These are phyloP conservation scores for Rhizophagus sp. DNA, from an alignment of 192 early-diverging fungal species.

Conservation along the genomic window DNA sequence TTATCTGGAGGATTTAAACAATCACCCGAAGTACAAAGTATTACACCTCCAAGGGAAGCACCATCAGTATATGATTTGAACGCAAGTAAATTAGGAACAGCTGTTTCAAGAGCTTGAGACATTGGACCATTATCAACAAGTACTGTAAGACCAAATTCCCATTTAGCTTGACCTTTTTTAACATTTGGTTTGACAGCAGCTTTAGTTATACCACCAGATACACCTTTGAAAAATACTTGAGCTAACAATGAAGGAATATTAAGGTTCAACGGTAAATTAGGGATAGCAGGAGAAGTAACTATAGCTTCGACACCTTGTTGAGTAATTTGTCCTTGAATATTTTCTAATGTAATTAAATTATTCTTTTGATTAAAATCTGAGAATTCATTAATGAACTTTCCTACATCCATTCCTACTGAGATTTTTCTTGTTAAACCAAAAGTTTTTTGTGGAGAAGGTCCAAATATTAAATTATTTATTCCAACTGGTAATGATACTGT, in stretches of 20 bases:
- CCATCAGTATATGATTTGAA: neutral
- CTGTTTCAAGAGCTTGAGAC: neutral
- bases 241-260: neutral
- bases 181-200: neutral
- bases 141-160: neutral
- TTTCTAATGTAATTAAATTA: neutral
- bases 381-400: neutral
- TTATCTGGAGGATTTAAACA: neutral
- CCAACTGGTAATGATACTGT: neutral
- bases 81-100: neutral
- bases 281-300: neutral
- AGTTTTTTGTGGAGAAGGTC: neutral
- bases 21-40: neutral
- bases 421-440: neutral
- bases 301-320: neutral
- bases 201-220: neutral
- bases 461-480: constrained; percentile 2
- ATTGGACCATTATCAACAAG: neutral
- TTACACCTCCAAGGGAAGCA: neutral
- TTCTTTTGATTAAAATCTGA: neutral
- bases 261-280: neutral
- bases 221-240: neutral
- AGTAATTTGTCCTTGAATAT: neutral
- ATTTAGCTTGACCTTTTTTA: neutral
- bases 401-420: neutral